These are phyloP conservation scores for Lasiodiplodia sp. DNA, from an alignment of 2,329 filamentous ascomycete species.

Conservation along the genomic window DNA sequence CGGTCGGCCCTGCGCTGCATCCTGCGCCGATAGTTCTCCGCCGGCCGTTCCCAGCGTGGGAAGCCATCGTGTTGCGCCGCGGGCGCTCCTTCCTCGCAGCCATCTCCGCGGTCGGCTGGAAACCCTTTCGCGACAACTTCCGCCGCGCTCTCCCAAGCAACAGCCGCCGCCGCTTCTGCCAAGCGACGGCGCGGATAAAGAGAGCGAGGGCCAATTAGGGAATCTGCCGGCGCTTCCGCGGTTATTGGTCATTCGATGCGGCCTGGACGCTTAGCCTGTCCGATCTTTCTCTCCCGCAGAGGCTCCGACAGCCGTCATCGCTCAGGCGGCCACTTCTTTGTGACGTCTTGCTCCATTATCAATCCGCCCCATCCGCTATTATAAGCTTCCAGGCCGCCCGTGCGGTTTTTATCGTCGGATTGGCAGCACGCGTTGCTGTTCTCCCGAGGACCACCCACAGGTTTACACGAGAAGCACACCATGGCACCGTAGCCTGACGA, in stretches of 20 bases:
- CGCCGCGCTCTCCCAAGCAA: background rate
- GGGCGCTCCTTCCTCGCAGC: background rate
- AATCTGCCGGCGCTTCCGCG: constrained; percentile 22
- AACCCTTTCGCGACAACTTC: constrained; percentile 25
- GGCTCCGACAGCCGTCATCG: constrained; percentile 3
- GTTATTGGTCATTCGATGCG: constrained; percentile 15
- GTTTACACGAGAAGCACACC: background rate
- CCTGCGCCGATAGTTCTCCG: constrained; percentile 25
- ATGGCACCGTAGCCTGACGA: background rate
- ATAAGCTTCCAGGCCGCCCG: constrained; percentile 20
- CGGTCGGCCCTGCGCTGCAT: background rate
- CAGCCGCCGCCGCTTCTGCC: constrained; percentile 11
- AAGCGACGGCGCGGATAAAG: constrained; percentile 24
- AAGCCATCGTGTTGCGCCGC: background rate
- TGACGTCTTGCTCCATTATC: constrained; percentile 18
- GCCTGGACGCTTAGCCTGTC: constrained; percentile 1
- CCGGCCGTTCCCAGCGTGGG: background rate
- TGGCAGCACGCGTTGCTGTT: background rate
- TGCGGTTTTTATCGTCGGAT: background rate
- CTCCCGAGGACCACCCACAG: background rate
- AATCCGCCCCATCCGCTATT: constrained; percentile 15
- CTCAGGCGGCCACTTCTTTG: constrained; percentile 4
- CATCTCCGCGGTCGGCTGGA: constrained; percentile 15
- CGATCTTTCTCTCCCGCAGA: constrained; percentile 10
- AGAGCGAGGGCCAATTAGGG: constrained; percentile 7